Conservation (phyloP, 192 early-diverging fungal genomes). For the Anaeromyces robustus region DNA sequence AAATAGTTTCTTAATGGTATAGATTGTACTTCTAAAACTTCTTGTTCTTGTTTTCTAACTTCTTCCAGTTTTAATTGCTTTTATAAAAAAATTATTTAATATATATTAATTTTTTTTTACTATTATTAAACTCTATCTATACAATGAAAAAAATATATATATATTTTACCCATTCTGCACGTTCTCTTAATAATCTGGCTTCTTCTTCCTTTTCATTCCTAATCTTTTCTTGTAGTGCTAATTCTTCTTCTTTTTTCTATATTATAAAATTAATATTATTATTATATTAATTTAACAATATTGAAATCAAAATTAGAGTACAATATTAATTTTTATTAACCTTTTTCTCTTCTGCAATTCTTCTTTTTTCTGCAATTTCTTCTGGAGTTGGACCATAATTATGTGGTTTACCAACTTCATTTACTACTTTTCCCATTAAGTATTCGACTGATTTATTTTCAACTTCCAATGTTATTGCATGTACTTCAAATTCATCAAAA, state of each 20-base stretch:
- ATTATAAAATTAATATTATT: neutral
- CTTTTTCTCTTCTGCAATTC: slow-evolving; percentile 20
- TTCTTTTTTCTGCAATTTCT: slow-evolving; percentile 27
- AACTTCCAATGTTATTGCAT: slow-evolving; percentile 19
- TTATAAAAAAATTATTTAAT: neutral
- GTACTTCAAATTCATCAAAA: slow-evolving; percentile 44
- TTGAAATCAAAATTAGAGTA: neutral
- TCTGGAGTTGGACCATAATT: slow-evolving; percentile 43
- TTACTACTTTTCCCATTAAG: slow-evolving; percentile 20
- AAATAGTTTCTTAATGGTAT: slow-evolving; percentile 41
- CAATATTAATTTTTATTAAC: slow-evolving; percentile 4
- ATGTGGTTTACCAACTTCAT: slow-evolving; percentile 29
- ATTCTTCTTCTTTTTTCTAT: slow-evolving; percentile 20
- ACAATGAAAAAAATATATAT: too few relatives aligned
- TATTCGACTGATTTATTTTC: slow-evolving; percentile 12
- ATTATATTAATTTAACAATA: too few relatives aligned
- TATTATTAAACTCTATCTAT: too few relatives aligned
- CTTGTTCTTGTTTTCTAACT: slow-evolving; percentile 43
- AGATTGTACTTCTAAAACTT: slow-evolving; percentile 42
- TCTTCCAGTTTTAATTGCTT: slow-evolving; percentile 35
- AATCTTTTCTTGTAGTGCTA: slow-evolving; percentile 25
- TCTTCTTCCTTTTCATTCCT: slow-evolving; percentile 32
- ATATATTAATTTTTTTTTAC: too few relatives aligned
- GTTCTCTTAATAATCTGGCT: slow-evolving; percentile 30
- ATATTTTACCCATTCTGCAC: slow-evolving; percentile 33